These are phyloP conservation scores for Guillardia theta DNA, from an alignment of 78 protist genomes.

Conservation along the genomic window DNA sequence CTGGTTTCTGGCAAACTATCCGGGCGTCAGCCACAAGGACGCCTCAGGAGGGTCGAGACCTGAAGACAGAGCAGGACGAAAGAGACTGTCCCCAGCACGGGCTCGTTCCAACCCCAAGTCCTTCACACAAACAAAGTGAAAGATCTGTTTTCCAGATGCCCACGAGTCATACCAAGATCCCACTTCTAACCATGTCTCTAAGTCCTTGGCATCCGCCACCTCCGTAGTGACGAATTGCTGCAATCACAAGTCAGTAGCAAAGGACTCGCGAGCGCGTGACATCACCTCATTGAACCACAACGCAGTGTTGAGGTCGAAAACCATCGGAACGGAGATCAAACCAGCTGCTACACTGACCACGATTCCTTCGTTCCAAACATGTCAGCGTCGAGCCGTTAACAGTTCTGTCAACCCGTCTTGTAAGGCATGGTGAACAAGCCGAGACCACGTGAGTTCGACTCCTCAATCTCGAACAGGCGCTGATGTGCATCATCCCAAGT, in stretches of 20 bases:
- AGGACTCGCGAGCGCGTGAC: neutral
- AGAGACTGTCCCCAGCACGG: neutral
- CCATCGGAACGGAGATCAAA: neutral
- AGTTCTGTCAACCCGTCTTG: neutral
- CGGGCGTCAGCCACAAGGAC: no score
- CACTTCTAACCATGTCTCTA: neutral
- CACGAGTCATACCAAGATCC: neutral
- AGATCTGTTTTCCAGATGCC: no score
- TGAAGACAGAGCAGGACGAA: neutral
- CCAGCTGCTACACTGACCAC: neutral
- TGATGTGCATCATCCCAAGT: neutral
- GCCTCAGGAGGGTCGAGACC: no score
- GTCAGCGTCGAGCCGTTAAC: neutral
- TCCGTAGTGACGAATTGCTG: neutral
- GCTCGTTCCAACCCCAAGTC: neutral
- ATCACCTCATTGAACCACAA: neutral
- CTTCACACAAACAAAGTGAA: no score
- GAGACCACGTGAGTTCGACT: neutral
- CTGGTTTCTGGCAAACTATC: constrained; percentile 37
- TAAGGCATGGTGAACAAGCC: neutral
- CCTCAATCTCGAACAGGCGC: neutral
- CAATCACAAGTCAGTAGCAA: no score
- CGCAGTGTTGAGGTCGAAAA: neutral
- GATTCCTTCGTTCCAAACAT: neutral
- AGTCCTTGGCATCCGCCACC: neutral